phyloP scores from a whole-genome alignment of 1,139 yeast species.

The Candida dubliniensis region DNA sequence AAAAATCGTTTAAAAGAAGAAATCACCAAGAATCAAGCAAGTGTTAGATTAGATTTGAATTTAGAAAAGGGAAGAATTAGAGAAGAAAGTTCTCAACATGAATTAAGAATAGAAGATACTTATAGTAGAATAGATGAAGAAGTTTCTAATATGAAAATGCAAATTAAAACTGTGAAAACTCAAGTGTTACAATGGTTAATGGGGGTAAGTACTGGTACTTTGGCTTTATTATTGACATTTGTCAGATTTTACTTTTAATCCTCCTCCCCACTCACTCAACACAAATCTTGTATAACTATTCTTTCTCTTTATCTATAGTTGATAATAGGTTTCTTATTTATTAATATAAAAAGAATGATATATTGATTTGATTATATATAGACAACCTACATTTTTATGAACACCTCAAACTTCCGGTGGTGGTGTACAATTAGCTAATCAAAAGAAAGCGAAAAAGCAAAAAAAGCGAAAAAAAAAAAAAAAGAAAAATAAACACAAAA shows the following conservation, averaged over 20 bases:
- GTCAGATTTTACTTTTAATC: slow-evolving; percentile 70
- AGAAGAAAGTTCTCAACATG: slow-evolving; percentile 90
- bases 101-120: slow-evolving; percentile 89
- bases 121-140: slow-evolving; percentile 95
- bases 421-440: no score
- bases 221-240: slow-evolving; percentile 89
- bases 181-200: slow-evolving; percentile 98
- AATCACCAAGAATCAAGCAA: slow-evolving; percentile 85
- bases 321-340: neutral
- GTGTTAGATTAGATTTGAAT: slow-evolving; percentile 85
- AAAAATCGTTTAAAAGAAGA: slow-evolving; percentile 86
- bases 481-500: slow-evolving; percentile 2
- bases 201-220: slow-evolving; percentile 97
- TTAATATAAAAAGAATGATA: no score
- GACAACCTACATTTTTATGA: no score
- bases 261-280: neutral
- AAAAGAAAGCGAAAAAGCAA: neutral
- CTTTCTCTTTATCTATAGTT: neutral
- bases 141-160: slow-evolving; percentile 90
- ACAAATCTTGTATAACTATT: neutral
- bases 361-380: no score
- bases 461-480: slow-evolving; percentile 2
- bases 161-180: slow-evolving; percentile 89
- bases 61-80: slow-evolving; percentile 93
- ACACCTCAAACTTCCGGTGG: no score